Percentiles rank a stretch among this genome's conserved stretches.
Evolutionary conservation across 1,284 basidiomycete species (phyloP).

Genomic region (Anthracocystis setariae): DNA sequence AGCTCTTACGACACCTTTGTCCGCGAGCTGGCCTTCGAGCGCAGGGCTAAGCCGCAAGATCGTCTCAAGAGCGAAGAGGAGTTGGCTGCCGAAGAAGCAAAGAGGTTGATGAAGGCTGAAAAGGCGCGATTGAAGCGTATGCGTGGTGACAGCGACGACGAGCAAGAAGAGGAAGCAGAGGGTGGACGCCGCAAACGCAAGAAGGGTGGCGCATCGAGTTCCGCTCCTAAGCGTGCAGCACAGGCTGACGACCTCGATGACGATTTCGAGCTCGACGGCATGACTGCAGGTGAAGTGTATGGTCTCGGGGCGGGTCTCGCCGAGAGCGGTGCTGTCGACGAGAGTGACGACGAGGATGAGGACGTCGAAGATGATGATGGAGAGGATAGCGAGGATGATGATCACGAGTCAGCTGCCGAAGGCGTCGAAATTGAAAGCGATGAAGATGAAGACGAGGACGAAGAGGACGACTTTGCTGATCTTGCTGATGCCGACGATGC

Average conservation of each 20-base stretch:
- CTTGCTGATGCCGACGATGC: constrained; percentile 57
- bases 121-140: constrained; percentile 82
- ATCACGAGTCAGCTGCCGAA: constrained; percentile 40
- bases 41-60: constrained; percentile 92
- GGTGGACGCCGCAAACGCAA: constrained; percentile 53
- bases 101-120: constrained; percentile 86
- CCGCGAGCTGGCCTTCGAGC: constrained; percentile 90
- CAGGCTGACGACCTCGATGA: constrained; percentile 88
- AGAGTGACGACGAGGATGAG: constrained; percentile 63
- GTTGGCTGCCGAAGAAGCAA: constrained; percentile 86
- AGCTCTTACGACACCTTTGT: constrained; percentile 86
- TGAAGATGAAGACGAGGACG: constrained; percentile 70
- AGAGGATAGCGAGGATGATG: constrained; percentile 58
- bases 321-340: constrained; percentile 67
- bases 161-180: constrained; percentile 67
- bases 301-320: constrained; percentile 57
- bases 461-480: constrained; percentile 60
- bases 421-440: constrained; percentile 44
- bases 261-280: constrained; percentile 74
- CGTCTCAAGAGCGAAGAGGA: constrained; percentile 97
- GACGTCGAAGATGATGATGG: constrained; percentile 68
- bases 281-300: constrained; percentile 57
- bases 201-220: constrained; percentile 57
- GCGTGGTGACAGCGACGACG: constrained; percentile 78
- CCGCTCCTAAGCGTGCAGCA: constrained; percentile 70